Base-by-base conservation (phyloP, 2,329 filamentous ascomycete species). In the Zymoseptoria pseudotritici region DNA sequence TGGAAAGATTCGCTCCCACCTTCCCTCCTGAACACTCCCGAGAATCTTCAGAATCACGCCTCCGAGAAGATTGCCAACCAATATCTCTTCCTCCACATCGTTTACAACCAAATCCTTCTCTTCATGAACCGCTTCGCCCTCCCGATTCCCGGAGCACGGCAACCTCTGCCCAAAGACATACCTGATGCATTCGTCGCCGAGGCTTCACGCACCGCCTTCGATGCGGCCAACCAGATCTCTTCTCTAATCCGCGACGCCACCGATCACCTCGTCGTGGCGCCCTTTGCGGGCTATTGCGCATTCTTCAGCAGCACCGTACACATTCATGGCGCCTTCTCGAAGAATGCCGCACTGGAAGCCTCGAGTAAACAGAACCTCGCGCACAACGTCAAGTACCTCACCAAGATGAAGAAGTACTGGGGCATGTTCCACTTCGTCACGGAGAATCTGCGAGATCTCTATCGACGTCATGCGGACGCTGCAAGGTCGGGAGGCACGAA, bases 371-470 rank as follows among this genome's bases (percentile, higher is more conserved):
- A 86, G 65, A 92, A 96, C 69, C 79, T 97, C 17, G 86, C 89
- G 0, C 89, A 87, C 65, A 97, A 96, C 65, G 88, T 97, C 68
- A 90, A 88, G 70, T 97, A 94, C 69, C 77, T 99, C 52, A 88
- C 88, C 58, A 94, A 90, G 75, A 96, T 97, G 90, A 97, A 96
- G 79, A 90, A 90, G 61, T 92, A 94, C 70, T 99, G 94, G 94
- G 94, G 93, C 61, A 96, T 97, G 88, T 97, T 97, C 71, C 90
- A 96, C 72, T 97, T 91, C 77, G 92, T 97, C 83, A 88, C 91
- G 0, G 92, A 97, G 72, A 94, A 93, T 69, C 82, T 97, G 42
- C 91, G 94, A 61, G 89, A 93, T 58, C 86, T 95, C 62, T 99
- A 96, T 72, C 85, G 89, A 56, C 84, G 86, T 54, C 93, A 91